phyloP scores from a whole-genome alignment of 1,284 basidiomycete genomes.

The Boletellus sp. region DNA sequence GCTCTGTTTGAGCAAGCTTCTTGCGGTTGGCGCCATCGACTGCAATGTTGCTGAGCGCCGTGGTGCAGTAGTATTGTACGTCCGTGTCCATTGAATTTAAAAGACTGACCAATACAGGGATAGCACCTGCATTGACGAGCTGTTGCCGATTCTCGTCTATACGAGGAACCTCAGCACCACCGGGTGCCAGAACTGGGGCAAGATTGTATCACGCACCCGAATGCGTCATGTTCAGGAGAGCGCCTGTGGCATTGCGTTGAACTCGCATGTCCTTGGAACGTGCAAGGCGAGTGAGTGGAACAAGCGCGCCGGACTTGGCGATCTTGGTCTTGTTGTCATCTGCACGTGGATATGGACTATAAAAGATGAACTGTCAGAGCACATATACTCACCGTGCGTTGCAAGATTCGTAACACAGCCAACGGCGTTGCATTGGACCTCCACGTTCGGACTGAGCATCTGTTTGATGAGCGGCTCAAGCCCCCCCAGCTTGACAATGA shows the following conservation, averaged over 20 bases:
- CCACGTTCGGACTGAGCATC: conserved; percentile 98
- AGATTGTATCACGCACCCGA: conserved; percentile 58
- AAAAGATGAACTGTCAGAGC: conserved; percentile 8
- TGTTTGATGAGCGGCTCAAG: conserved; percentile 97
- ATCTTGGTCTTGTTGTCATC: conserved; percentile 99
- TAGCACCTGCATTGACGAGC: conserved; percentile 97
- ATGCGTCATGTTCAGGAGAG: conserved; percentile 98
- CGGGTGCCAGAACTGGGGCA: background rate
- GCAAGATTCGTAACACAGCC: conserved; percentile 99
- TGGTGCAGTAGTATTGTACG: conserved; percentile 99
- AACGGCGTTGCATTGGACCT: conserved; percentile 99
- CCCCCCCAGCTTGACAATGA: conserved; percentile 97
- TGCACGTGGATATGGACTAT: conserved; percentile 26
- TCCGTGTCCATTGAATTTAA: conserved; percentile 98
- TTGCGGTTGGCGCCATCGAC: conserved; percentile 93
- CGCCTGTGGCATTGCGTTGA: conserved; percentile 97
- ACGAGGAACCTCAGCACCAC: conserved; percentile 10
- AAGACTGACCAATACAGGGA: conserved; percentile 93
- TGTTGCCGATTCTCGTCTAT: conserved; percentile 96
- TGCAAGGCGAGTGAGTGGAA: conserved; percentile 93
- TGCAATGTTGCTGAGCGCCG: conserved; percentile 97
- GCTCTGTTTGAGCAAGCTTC: conserved; percentile 93
- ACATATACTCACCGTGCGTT: conserved; percentile 76
- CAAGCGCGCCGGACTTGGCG: conserved; percentile 96
- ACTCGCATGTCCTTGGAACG: conserved; percentile 99